Conservation (phyloP, 495 filamentous ascomycete genomes). For the Annulohypoxylon moriforme region DNA sequence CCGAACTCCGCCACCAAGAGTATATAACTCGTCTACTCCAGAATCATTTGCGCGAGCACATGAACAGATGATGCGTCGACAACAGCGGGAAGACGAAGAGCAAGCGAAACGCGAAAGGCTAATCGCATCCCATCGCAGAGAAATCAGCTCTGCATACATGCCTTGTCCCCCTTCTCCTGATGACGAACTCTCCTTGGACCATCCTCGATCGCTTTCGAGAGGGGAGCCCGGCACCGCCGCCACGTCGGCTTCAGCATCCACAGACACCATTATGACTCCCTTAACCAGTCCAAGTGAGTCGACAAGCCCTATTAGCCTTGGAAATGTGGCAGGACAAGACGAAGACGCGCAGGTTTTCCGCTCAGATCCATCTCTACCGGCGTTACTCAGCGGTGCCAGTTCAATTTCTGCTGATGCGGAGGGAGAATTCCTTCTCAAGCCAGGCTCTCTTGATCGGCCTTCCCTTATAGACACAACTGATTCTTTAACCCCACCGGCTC, state of each 20-base stretch:
- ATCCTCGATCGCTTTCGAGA: slow-evolving; percentile 46
- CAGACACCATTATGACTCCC: slow-evolving; percentile 54
- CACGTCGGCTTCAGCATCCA: slow-evolving; percentile 61
- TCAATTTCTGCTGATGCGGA: slow-evolving; percentile 74
- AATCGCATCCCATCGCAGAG: background rate
- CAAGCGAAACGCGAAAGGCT: slow-evolving; percentile 38
- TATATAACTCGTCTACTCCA: slow-evolving; percentile 44
- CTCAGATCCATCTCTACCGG: slow-evolving; percentile 80
- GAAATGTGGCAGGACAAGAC: slow-evolving; percentile 63
- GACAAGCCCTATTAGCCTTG: slow-evolving; percentile 66
- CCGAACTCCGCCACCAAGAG: slow-evolving; percentile 38
- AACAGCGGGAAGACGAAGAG: slow-evolving; percentile 39
- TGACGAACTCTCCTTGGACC: slow-evolving; percentile 52
- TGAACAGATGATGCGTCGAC: slow-evolving; percentile 42
- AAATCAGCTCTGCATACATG: slow-evolving; percentile 41
- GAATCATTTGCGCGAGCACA: slow-evolving; percentile 48
- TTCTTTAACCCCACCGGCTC: slow-evolving; percentile 63
- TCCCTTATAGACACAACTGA: slow-evolving; percentile 61
- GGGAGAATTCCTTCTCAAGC: slow-evolving; percentile 63
- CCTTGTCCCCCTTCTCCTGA: slow-evolving; percentile 64
- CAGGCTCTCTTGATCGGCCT: slow-evolving; percentile 55
- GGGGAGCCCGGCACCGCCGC: slow-evolving; percentile 53
- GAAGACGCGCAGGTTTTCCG: slow-evolving; percentile 70
- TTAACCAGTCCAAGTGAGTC: slow-evolving; percentile 63
- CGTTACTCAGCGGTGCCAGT: slow-evolving; percentile 81